Percentiles rank a stretch among this genome's conserved stretches.
Conservation (phyloP, 345 rosid species). For the Hibiscus tridactylites region DNA sequence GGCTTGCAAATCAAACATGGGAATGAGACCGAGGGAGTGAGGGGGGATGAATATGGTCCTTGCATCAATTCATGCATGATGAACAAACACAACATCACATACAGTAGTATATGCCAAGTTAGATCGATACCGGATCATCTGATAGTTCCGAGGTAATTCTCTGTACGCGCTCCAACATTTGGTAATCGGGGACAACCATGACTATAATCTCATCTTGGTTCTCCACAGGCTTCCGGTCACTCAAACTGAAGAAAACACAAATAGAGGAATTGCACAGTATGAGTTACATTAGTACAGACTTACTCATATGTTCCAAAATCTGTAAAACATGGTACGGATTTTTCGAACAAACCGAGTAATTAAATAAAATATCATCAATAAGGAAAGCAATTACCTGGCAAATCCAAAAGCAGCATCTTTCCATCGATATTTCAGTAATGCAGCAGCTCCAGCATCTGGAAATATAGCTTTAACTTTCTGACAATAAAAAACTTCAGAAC, state of each 20-base stretch:
- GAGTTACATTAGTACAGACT: not conserved
- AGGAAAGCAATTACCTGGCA: conserved; percentile 44
- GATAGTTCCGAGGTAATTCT: conserved; percentile 70
- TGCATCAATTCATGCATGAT: not conserved
- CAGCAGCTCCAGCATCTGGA: conserved; percentile 99
- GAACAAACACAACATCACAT: conserved; percentile 7
- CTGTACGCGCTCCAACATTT: conserved; percentile 74
- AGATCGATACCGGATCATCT: conserved; percentile 62
- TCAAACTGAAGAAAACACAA: conserved; percentile 45
- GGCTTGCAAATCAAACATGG: not conserved
- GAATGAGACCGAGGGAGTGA: not conserved
- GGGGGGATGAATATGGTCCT: not conserved
- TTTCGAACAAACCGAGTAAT: not conserved
- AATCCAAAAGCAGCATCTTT: conserved; percentile 86
- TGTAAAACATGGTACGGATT: not conserved
- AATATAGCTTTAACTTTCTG: conserved; percentile 86
- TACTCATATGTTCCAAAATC: too few species aligned
- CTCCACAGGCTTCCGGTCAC: conserved; percentile 85
- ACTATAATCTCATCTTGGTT: conserved; percentile 84
- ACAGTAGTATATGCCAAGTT: not conserved
- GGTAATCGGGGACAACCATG: conserved; percentile 94
- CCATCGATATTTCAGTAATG: conserved; percentile 77
- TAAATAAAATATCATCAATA: conserved; percentile 2
- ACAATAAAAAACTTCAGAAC: not conserved
- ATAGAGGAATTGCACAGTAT: not conserved